These are phyloP conservation scores for Solanum bukasovii DNA, from an alignment of 257 asterid genomes.

Conservation along the genomic window DNA sequence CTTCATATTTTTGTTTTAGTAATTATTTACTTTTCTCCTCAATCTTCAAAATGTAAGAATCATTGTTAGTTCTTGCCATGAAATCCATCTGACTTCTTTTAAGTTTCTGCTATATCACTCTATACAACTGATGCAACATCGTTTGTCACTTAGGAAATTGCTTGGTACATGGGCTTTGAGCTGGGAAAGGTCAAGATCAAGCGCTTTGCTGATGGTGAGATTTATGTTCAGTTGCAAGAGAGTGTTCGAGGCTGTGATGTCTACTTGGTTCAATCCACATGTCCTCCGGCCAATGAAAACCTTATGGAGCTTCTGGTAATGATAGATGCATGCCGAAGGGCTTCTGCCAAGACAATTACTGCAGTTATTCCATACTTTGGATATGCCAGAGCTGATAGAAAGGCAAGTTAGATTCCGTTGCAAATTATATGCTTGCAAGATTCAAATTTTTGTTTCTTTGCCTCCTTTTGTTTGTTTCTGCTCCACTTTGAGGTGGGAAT, in stretches of 20 bases:
- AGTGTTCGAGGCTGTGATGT: conserved; percentile 94
- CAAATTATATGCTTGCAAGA: not conserved
- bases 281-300: conserved; percentile 90
- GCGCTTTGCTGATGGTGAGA: conserved; percentile 93
- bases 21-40: not conserved
- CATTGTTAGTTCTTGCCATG: not conserved
- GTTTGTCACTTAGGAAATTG: conserved; percentile 53
- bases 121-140: conserved; percentile 1
- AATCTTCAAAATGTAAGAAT: not conserved
- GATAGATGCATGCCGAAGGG: conserved; percentile 96
- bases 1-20: not conserved
- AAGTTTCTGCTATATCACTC: not conserved
- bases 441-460: not conserved
- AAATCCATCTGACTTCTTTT: not conserved
- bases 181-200: conserved; percentile 53
- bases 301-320: conserved; percentile 86
- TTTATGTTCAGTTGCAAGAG: conserved; percentile 87
- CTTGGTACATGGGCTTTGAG: conserved; percentile 86
- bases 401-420: conserved; percentile 29
- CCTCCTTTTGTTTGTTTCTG: not conserved
- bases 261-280: conserved; percentile 68
- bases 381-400: conserved; percentile 90
- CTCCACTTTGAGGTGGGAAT: not conserved
- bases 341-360: conserved; percentile 79
- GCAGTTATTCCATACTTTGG: conserved; percentile 91